Percentiles rank a stretch among this genome's conserved stretches.
Evolutionary conservation across 106 monocot species (phyloP).

Genomic region (Narthecium ossifragum): DNA sequence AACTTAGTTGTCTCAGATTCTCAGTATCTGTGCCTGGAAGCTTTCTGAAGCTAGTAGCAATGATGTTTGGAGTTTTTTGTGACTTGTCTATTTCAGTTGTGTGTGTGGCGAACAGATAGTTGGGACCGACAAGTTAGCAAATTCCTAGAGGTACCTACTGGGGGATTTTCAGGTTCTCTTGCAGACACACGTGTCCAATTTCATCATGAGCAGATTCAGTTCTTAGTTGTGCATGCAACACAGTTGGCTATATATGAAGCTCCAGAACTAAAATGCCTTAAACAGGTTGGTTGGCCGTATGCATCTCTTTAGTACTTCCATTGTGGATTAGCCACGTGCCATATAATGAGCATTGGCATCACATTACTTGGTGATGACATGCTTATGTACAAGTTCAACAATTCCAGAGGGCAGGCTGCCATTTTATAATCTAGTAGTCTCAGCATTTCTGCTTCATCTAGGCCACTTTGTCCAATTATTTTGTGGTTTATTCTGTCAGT

Average conservation of each 20-base stretch:
- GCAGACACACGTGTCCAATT: conserved; percentile 34
- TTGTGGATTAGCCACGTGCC: too few relatives aligned
- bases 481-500: conserved; percentile 14
- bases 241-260: conserved; percentile 35
- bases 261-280: conserved; percentile 34
- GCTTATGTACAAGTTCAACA: too few relatives aligned
- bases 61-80: too few relatives aligned
- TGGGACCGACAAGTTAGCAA: conserved; percentile 28
- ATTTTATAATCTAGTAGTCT: too few relatives aligned
- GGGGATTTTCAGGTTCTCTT: conserved; percentile 10
- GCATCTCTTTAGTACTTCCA: background rate
- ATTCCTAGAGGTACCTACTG: conserved; percentile 25
- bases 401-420: too few relatives aligned
- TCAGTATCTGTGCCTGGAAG: too few relatives aligned
- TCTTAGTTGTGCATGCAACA: conserved; percentile 34
- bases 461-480: too few relatives aligned
- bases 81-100: conserved; percentile 33
- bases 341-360: too few relatives aligned
- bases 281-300: conserved; percentile 27
- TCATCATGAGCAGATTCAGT: conserved; percentile 32
- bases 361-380: too few relatives aligned
- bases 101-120: conserved; percentile 28
- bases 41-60: too few relatives aligned
- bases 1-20: too few relatives aligned
- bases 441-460: too few relatives aligned